phyloP scores from a whole-genome alignment of 345 rosid genomes.

The Populus davidiana region DNA sequence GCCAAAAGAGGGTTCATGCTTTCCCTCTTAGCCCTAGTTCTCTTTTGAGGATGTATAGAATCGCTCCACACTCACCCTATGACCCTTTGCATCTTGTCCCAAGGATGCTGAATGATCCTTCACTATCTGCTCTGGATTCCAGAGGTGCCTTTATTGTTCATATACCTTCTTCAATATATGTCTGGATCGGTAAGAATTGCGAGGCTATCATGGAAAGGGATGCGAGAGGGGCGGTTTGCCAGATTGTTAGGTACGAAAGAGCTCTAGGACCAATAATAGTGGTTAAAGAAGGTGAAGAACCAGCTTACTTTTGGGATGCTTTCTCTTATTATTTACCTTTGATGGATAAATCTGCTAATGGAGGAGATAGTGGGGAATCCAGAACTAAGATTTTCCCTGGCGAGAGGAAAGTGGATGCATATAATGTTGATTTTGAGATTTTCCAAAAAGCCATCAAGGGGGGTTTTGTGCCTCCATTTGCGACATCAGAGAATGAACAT shows the following conservation, averaged over 20 bases:
- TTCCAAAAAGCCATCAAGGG: conserved; percentile 78
- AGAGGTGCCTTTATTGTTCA: conserved; percentile 97
- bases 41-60: conserved; percentile 79
- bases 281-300: conserved; percentile 91
- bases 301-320: conserved; percentile 78
- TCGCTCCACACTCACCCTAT: conserved; percentile 94
- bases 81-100: conserved; percentile 99
- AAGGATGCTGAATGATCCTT: conserved; percentile 84
- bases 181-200: conserved; percentile 90
- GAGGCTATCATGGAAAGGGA: conserved; percentile 91
- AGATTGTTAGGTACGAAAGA: conserved; percentile 91
- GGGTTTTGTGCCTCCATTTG: conserved; percentile 89
- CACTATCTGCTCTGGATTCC: conserved; percentile 77
- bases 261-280: conserved; percentile 63
- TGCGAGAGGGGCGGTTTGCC: conserved; percentile 93
- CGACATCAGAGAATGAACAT: conserved; percentile 72
- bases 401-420: conserved; percentile 64
- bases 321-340: conserved; percentile 69
- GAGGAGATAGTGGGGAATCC: conserved; percentile 29
- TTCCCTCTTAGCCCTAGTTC: conserved; percentile 98
- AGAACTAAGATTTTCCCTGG: conserved; percentile 48
- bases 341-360: conserved; percentile 53
- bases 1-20: conserved; percentile 98
- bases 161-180: conserved; percentile 72
- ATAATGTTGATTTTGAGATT: conserved; percentile 89